Evolutionary conservation across 148 eudicot species (phyloP).

Genomic region (Spergularia bocconei): DNA sequence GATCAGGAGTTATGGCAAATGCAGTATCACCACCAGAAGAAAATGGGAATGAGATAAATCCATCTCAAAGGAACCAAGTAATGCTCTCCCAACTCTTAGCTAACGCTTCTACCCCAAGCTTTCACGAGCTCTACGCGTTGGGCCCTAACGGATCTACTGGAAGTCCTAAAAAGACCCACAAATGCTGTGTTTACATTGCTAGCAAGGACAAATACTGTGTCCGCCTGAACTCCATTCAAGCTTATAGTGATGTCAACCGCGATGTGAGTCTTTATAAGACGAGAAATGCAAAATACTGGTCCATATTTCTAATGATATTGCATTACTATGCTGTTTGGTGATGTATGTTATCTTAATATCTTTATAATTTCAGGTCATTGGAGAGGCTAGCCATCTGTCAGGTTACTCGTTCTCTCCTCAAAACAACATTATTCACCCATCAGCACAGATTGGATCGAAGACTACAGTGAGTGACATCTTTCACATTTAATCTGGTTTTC

Average conservation of each 20-base stretch:
- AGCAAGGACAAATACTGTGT: constrained; percentile 82
- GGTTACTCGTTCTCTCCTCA: constrained; percentile 81
- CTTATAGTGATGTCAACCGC: constrained; percentile 85
- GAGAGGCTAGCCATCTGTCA: constrained; percentile 85
- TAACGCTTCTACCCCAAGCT: constrained; percentile 86
- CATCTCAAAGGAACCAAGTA: constrained; percentile 39
- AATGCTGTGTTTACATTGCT: constrained; percentile 93
- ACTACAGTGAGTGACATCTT: constrained; percentile 63
- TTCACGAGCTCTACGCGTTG: constrained; percentile 71
- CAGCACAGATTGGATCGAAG: constrained; percentile 82
- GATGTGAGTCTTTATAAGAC: constrained; percentile 63
- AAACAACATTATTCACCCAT: constrained; percentile 81
- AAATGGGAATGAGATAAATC: constrained; percentile 55
- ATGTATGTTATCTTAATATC: constrained; percentile 1
- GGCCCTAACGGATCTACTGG: constrained; percentile 58
- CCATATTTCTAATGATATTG: neutral
- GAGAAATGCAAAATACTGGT: neutral
- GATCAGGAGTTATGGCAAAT: constrained; percentile 66
- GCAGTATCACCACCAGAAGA: constrained; percentile 54
- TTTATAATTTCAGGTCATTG: constrained; percentile 52
- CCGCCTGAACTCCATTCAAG: constrained; percentile 90
- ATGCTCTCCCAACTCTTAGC: constrained; percentile 84
- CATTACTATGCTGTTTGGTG: neutral
- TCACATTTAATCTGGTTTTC: neutral
- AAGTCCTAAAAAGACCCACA: constrained; percentile 64